Evolutionary conservation across 768 basidiomycete genomes (phyloP).

Genomic region (Leccinum obscurum): DNA sequence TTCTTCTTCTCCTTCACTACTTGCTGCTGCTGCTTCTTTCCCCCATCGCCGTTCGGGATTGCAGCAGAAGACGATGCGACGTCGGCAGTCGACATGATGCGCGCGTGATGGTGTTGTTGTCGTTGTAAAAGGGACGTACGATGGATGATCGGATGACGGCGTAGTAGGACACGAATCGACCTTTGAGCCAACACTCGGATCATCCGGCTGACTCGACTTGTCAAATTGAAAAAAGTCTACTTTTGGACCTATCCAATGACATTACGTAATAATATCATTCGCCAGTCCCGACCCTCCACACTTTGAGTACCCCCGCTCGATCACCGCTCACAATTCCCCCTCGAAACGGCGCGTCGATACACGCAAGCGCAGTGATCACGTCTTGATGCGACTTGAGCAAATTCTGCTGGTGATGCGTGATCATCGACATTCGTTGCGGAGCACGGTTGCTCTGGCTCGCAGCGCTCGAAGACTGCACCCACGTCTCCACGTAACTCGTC

Average conservation of each 20-base stretch:
- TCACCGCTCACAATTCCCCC: slow-evolving; percentile 94
- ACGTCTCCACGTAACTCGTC: slow-evolving; percentile 63
- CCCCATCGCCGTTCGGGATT: slow-evolving; percentile 36
- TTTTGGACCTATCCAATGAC: slow-evolving; percentile 24
- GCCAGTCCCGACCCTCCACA: slow-evolving; percentile 73
- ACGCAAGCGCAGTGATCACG: slow-evolving; percentile 79
- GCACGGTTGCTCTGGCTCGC: slow-evolving; percentile 62
- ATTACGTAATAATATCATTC: slow-evolving; percentile 29
- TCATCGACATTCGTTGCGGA: slow-evolving; percentile 72
- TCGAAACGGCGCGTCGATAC: slow-evolving; percentile 90
- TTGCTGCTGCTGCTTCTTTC: slow-evolving; percentile 33
- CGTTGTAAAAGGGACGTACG: slow-evolving; percentile 7
- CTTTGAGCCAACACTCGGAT: slow-evolving; percentile 34
- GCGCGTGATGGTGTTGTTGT: neutral
- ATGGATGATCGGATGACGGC: slow-evolving; percentile 11
- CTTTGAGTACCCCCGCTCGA: slow-evolving; percentile 84
- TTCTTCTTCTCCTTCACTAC: slow-evolving; percentile 50
- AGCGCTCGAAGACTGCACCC: slow-evolving; percentile 45
- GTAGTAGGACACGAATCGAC: slow-evolving; percentile 24
- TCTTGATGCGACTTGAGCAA: slow-evolving; percentile 89
- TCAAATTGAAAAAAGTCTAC: slow-evolving; percentile 2
- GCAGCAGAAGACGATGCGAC: slow-evolving; percentile 56
- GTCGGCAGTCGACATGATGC: slow-evolving; percentile 50
- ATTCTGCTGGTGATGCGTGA: slow-evolving; percentile 81
- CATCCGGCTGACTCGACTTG: slow-evolving; percentile 21